Conservation (phyloP, 352 stramenopile genomes). For the Elongisporangium prolatum region DNA sequence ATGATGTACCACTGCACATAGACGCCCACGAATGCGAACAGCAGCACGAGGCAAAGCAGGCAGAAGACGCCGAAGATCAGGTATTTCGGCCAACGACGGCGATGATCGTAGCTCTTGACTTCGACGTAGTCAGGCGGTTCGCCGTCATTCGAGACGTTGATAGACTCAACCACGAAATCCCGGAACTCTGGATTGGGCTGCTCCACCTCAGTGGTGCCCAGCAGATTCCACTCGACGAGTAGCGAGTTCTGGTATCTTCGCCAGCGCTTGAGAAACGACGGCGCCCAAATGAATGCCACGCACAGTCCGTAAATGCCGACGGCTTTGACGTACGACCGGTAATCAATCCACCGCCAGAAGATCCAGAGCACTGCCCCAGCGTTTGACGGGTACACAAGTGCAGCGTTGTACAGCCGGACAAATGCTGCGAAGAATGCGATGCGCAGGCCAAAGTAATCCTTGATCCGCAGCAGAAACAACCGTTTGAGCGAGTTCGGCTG, state of each 20-base stretch:
- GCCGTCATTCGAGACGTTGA: slow-evolving; percentile 52
- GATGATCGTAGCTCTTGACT: slow-evolving; percentile 51
- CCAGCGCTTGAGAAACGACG: slow-evolving; percentile 56
- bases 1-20: slow-evolving; percentile 75
- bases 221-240: slow-evolving; percentile 57
- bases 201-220: slow-evolving; percentile 42
- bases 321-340: slow-evolving; percentile 44
- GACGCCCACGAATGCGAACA: slow-evolving; percentile 50
- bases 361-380: slow-evolving; percentile 43
- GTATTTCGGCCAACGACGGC: slow-evolving; percentile 54
- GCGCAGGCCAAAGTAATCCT: slow-evolving; percentile 59
- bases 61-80: slow-evolving; percentile 45
- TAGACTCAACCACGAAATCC: slow-evolving; percentile 47
- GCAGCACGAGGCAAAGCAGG: slow-evolving; percentile 36
- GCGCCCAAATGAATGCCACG: slow-evolving; percentile 49
- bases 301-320: slow-evolving; percentile 45
- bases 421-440: slow-evolving; percentile 61
- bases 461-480: slow-evolving; percentile 48
- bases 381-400: slow-evolving; percentile 43
- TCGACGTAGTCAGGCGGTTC: slow-evolving; percentile 56
- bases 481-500: slow-evolving; percentile 22
- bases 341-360: slow-evolving; percentile 52
- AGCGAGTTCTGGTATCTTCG: slow-evolving; percentile 58
- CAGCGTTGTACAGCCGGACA: slow-evolving; percentile 49
- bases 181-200: slow-evolving; percentile 50